Evolutionary conservation across 2,329 filamentous ascomycete genomes (phyloP).

Genomic region (Arthrobotrys entomopaga): DNA sequence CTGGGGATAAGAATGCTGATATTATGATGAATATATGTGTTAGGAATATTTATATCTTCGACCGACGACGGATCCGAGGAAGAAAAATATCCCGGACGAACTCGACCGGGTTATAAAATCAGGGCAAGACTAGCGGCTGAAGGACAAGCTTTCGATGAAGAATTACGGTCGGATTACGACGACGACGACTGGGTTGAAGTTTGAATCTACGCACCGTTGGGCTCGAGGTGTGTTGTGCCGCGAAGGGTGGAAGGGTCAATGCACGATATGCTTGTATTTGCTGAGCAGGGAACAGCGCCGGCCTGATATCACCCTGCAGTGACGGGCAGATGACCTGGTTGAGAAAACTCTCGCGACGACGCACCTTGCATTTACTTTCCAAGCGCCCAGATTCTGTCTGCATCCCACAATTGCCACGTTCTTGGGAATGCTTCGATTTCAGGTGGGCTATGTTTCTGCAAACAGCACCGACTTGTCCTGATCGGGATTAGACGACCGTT

Average conservation of each 20-base stretch:
- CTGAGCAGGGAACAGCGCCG: background rate
- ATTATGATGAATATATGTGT: background rate
- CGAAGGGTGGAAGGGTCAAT: background rate
- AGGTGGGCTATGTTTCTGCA: constrained; percentile 45
- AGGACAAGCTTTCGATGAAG: no score
- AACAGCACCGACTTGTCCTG: constrained; percentile 31
- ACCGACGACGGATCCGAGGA: constrained; percentile 14
- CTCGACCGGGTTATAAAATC: constrained; percentile 18
- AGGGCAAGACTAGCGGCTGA: constrained; percentile 5
- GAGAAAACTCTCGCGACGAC: constrained; percentile 19
- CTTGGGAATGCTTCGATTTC: constrained; percentile 38
- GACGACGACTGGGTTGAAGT: background rate
- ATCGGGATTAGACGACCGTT: constrained; percentile 33
- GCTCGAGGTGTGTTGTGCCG: no score
- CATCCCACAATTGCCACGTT: constrained; percentile 1
- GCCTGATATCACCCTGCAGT: constrained; percentile 13
- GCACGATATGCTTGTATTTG: constrained; percentile 2
- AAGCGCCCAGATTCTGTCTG: constrained; percentile 27
- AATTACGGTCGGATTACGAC: background rate
- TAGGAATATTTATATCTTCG: constrained; percentile 16
- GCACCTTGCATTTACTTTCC: constrained; percentile 34
- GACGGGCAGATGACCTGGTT: constrained; percentile 37
- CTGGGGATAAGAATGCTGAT: constrained; percentile 30
- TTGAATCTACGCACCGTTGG: no score
- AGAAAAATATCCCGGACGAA: background rate